Evolutionary conservation across 129 eudicot genomes (phyloP).

Genomic region (Helichrysum umbraculigerum): DNA sequence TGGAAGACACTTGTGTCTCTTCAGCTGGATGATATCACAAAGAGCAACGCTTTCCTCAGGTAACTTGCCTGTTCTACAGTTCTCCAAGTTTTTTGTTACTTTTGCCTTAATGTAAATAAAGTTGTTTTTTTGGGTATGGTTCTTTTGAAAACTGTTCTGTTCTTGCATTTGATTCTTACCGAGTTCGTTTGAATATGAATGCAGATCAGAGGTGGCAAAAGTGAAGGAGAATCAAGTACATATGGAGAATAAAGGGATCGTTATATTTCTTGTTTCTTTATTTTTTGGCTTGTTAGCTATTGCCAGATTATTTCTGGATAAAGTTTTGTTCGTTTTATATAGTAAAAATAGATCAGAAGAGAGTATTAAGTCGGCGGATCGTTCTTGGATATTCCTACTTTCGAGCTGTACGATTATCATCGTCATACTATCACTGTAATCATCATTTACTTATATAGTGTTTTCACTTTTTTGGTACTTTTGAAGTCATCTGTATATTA

Average conservation of each 20-base stretch:
- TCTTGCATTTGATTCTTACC: background rate
- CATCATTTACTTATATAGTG: conserved; percentile 10
- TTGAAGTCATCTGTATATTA: conserved; percentile 2
- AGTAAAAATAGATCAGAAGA: conserved; percentile 60
- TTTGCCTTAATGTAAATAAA: background rate
- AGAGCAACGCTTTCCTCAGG: conserved; percentile 78
- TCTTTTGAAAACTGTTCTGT: background rate
- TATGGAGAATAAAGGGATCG: conserved; percentile 92
- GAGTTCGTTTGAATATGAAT: conserved; percentile 10
- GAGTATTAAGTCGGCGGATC: conserved; percentile 47
- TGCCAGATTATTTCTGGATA: conserved; percentile 58
- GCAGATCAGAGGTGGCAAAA: conserved; percentile 77
- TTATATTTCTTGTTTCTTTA: conserved; percentile 68
- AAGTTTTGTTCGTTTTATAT: conserved; percentile 43
- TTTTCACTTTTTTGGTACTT: background rate
- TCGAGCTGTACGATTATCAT: conserved; percentile 52
- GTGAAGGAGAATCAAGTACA: conserved; percentile 66
- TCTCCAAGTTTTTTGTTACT: background rate
- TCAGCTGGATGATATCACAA: conserved; percentile 63
- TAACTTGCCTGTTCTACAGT: conserved; percentile 10
- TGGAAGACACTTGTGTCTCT: conserved; percentile 77
- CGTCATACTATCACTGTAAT: conserved; percentile 63
- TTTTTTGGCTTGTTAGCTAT: conserved; percentile 65
- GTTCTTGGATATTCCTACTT: conserved; percentile 77
- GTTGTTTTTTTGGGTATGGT: background rate